Conservation (phyloP, 1,284 basidiomycete species). For the Boletus hoseneyae region DNA sequence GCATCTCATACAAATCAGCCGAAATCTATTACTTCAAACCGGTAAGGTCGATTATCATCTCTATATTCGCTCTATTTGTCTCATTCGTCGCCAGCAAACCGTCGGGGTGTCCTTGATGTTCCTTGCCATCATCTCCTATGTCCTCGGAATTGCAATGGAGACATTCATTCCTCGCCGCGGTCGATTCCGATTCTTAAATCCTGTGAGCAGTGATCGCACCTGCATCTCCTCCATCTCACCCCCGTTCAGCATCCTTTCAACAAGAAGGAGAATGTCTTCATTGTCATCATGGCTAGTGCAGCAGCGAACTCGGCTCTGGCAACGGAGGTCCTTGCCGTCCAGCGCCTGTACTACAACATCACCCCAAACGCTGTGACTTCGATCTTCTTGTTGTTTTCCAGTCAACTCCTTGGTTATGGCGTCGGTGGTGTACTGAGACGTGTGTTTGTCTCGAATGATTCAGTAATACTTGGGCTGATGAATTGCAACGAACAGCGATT, state of each 20-base stretch:
- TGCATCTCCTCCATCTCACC: conserved; percentile 17
- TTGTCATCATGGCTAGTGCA: conserved; percentile 67
- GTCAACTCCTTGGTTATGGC: conserved; percentile 60
- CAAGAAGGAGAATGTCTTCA: conserved; percentile 56
- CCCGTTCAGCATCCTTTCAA: conserved; percentile 38
- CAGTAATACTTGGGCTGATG: not conserved
- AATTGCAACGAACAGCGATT: conserved; percentile 32
- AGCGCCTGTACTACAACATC: conserved; percentile 55
- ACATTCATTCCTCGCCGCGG: conserved; percentile 46
- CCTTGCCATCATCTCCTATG: conserved; percentile 45
- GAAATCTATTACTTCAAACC: conserved; percentile 68
- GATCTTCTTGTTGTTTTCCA: conserved; percentile 56
- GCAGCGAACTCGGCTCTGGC: conserved; percentile 62
- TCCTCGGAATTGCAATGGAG: conserved; percentile 42
- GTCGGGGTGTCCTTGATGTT: conserved; percentile 49
- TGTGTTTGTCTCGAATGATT: conserved; percentile 23
- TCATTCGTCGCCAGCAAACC: conserved; percentile 36
- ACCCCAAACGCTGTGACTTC: conserved; percentile 50
- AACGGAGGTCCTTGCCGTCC: conserved; percentile 63
- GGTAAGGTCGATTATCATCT: conserved; percentile 7
- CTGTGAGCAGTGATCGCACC: conserved; percentile 33
- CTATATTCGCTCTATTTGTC: not conserved
- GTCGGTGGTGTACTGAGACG: conserved; percentile 60
- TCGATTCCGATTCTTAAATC: conserved; percentile 53
- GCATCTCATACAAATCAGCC: conserved; percentile 22